These are phyloP conservation scores for Tilletia setariae DNA, from an alignment of 1,284 basidiomycete genomes.

Conservation along the genomic window DNA sequence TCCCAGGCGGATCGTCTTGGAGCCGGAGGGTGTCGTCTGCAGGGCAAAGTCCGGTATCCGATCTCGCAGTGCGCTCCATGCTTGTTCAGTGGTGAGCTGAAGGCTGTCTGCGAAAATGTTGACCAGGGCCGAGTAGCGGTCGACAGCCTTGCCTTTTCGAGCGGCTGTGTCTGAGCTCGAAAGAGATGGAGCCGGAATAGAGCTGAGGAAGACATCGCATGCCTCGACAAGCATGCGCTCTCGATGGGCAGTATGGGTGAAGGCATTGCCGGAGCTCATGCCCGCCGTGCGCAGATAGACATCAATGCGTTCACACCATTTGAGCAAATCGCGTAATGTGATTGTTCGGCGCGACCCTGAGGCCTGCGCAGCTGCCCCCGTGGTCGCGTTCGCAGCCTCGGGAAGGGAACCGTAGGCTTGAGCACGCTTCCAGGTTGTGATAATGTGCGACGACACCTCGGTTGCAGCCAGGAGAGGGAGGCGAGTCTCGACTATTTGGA, in stretches of 20 bases:
- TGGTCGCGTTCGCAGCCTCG: neutral
- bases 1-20: conserved; percentile 22
- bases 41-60: conserved; percentile 42
- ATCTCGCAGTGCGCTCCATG: conserved; percentile 36
- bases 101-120: conserved; percentile 36
- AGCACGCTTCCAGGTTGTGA: conserved; percentile 35
- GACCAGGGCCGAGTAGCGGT: conserved; percentile 31
- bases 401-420: neutral
- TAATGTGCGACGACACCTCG: conserved; percentile 31
- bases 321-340: conserved; percentile 81
- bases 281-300: conserved; percentile 53
- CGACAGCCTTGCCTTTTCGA: conserved; percentile 26
- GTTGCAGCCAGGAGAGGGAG: conserved; percentile 27
- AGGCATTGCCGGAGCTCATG: conserved; percentile 21
- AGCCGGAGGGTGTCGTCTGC: conserved; percentile 8
- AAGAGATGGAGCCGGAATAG: conserved; percentile 44
- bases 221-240: conserved; percentile 90
- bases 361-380: neutral
- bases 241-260: conserved; percentile 71
- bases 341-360: conserved; percentile 30
- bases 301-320: conserved; percentile 76
- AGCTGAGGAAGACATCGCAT: conserved; percentile 86
- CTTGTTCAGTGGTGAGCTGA: conserved; percentile 40
- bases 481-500: conserved; percentile 34
- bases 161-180: conserved; percentile 3